phyloP scores from a whole-genome alignment of 75 land plant species.

The Azolla pinnata region DNA sequence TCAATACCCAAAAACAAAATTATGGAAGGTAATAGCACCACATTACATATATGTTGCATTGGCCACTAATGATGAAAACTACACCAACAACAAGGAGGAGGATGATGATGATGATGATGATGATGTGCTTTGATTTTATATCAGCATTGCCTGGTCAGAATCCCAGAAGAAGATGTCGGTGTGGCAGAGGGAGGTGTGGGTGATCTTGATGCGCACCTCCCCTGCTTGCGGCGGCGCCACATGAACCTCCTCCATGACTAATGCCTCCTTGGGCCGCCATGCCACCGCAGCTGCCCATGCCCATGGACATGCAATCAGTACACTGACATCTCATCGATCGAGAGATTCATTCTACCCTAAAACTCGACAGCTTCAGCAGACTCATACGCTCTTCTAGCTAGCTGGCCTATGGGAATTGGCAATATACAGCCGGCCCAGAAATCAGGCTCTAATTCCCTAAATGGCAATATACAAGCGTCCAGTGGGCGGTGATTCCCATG shows the following conservation, averaged over 20 bases:
- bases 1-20: no score
- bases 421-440: no score
- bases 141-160: no score
- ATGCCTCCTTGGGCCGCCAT: constrained; percentile 44
- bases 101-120: no score
- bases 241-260: constrained; percentile 44
- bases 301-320: neutral
- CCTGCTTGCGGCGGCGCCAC: constrained; percentile 38
- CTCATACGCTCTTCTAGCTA: neutral
- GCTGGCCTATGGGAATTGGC: no score
- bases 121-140: no score
- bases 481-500: neutral
- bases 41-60: no score
- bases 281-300: constrained; percentile 47
- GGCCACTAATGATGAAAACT: no score
- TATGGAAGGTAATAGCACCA: no score
- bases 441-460: neutral
- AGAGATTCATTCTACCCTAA: neutral
- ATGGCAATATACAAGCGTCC: neutral
- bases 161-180: constrained; percentile 41
- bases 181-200: constrained; percentile 38
- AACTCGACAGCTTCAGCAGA: neutral
- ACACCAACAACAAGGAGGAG: no score
- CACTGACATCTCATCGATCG: neutral
- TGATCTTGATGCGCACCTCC: constrained; percentile 47